A percentile compares a stretch with the other conserved stretches of the same genome.
Conservation (phyloP, 495 filamentous ascomycete genomes). For the Xylaria intraflava region DNA sequence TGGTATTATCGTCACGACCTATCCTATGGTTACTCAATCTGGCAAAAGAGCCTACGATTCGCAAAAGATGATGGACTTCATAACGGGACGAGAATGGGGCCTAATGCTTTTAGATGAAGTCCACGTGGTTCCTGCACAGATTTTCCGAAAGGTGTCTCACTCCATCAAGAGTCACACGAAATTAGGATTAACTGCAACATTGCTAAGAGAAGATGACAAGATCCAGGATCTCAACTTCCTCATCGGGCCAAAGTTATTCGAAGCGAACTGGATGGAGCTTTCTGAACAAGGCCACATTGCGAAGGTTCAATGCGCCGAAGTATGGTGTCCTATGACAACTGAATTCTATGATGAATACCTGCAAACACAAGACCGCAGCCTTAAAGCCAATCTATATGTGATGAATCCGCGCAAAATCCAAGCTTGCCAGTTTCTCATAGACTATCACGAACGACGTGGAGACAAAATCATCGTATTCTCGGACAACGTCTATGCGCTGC, state of each 20-base stretch:
- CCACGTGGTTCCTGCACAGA: conserved; percentile 92
- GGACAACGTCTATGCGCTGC: conserved; percentile 93
- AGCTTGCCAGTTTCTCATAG: conserved; percentile 91
- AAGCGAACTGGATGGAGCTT: conserved; percentile 99
- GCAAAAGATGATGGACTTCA: conserved; percentile 96
- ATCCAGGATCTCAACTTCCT: conserved; percentile 96
- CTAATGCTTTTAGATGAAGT: conserved; percentile 97
- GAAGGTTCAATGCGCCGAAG: conserved; percentile 94
- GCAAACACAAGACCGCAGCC: conserved; percentile 40
- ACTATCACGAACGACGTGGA: conserved; percentile 92
- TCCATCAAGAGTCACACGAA: conserved; percentile 91
- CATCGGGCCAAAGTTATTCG: conserved; percentile 95
- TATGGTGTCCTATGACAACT: conserved; percentile 98
- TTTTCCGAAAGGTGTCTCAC: conserved; percentile 90
- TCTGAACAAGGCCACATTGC: conserved; percentile 96
- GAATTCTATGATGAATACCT: conserved; percentile 98
- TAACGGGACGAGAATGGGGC: conserved; percentile 90
- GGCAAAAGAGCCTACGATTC: conserved; percentile 77
- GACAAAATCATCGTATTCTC: conserved; percentile 99
- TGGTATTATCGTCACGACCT: conserved; percentile 94
- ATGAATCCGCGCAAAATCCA: conserved; percentile 99
- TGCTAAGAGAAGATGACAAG: conserved; percentile 96
- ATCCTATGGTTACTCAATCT: conserved; percentile 94
- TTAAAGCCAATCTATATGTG: conserved; percentile 74
- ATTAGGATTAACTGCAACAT: conserved; percentile 89